Base-by-base conservation (phyloP, 2,329 filamentous ascomycete genomes). In the Zopfia rhizophila region DNA sequence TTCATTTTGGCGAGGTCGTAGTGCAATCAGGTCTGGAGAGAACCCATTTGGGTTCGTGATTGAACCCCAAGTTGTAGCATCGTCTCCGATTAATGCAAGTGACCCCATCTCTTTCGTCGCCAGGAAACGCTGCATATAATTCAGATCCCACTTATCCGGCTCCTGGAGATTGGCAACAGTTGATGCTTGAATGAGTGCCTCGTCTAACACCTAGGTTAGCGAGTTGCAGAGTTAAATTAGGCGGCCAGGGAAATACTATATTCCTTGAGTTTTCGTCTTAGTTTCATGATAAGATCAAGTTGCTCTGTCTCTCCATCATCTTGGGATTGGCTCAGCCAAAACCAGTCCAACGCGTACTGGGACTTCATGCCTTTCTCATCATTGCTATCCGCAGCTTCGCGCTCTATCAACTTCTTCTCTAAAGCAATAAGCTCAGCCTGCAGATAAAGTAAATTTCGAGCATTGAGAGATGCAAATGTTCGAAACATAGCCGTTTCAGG, bases 111-210 rank as follows among this genome's bases (percentile, higher is more conserved):
- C 31, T 18, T 38, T 32, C 8, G 28, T 19, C 12, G 16, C 31
- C n/a, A 63, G 38, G 13, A 55, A 58, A 16, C 50, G 29, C 28
- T 60, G 60, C 3, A 63, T 8, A 28, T 55, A 35, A 7, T 36
- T 29, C 3, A 61, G 41, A 43, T 63, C 60, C 28, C 33, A 53
- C 14, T 33, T 44, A 17, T 22, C 35, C 5, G 54, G 60, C 25
- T 52, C 16, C 2, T 29, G 24, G 14, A 51, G 47, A 4, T 40
- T 35, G 4, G 49, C 31, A 4, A 58, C 51, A 5, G 27, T 40
- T 7, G 45, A 38, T 25, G 54, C 47, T 27, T 60, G 55, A n/a
- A 63, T 55, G 25, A 62, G 38, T 7, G 56, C 44, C 11, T 54
- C 14, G 28, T 56, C 56, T 60, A 16, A 13, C n/a, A 19, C 16